Base-by-base conservation (phyloP, 2,329 filamentous ascomycete species). In the Epichloe coenophiala region DNA sequence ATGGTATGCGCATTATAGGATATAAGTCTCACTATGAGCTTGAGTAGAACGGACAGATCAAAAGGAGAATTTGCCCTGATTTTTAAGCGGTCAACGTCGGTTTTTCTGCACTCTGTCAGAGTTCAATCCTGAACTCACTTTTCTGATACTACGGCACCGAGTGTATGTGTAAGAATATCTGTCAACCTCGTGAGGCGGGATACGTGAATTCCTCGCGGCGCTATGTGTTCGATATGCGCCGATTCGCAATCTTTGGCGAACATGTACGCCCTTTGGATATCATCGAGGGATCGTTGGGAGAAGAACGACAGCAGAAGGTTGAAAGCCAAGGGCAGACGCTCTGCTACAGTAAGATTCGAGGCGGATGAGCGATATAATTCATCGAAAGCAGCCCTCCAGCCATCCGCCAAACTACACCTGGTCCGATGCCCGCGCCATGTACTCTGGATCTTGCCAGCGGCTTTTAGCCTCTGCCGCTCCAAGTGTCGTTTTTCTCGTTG, bases 401-500 rank as follows among this genome's bases (percentile, higher is more conserved):
- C 60, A 45, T 75, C 68, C 55, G 79, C 79, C 54, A 86, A 70
- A 47, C 66, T 63, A 53, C 71, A 74, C 58, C 90, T 79, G 52
- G 71, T 73, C 51, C 66, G 74, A 65, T 94, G 78, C 13, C 89
- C 89, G 64, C 91, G 79, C 90, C 90, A 97, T 66, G 77, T 72
- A 57, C 80, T 78, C 65, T 97, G 93, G 56, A 97, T 80, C 47
- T 71, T 76, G 57, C 78, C 83, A 13, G 81, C 80, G 4, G 90
- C 88, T 60, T 83, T 84, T 47, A 90, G 68, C 53, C 82, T 81
- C 46, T 88, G 83, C 58, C 90, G 78, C 61, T 97, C 89, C 47
- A 81, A 80, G 59, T 95, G 88, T 58, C 93, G 79, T 58, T 83
- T 78, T 56, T 83, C 74, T 33, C 93, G 83, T 59, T 96, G 89